These are phyloP conservation scores for Cutaneotrichosporon sp. DNA, from an alignment of 1,284 basidiomycete species.

Conservation along the genomic window DNA sequence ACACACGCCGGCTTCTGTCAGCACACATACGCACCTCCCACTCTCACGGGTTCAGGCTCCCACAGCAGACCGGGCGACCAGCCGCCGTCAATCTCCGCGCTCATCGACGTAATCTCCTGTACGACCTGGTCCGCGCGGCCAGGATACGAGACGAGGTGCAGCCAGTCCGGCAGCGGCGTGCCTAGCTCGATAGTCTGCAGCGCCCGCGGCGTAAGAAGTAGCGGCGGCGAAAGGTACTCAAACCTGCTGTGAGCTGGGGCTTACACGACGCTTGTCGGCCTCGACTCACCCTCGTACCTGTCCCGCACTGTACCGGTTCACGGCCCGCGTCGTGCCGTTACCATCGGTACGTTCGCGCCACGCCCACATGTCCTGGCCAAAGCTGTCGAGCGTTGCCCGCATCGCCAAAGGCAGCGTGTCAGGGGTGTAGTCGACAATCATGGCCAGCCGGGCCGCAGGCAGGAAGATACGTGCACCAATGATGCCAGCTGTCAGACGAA, in stretches of 20 bases:
- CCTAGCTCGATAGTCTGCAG: slow-evolving; percentile 17
- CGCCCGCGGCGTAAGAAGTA: slow-evolving; percentile 24
- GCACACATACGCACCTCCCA: neutral
- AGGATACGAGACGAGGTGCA: slow-evolving; percentile 36
- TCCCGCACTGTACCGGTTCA: slow-evolving; percentile 38
- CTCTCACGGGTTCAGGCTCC: slow-evolving; percentile 38
- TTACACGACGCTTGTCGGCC: neutral
- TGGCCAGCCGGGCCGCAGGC: slow-evolving; percentile 29
- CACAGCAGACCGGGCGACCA: slow-evolving; percentile 33
- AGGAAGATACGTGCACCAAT: slow-evolving; percentile 43
- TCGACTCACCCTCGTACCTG: slow-evolving; percentile 30
- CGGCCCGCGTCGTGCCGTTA: slow-evolving; percentile 29
- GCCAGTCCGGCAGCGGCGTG: slow-evolving; percentile 18
- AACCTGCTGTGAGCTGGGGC: slow-evolving; percentile 22
- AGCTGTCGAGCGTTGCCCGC: slow-evolving; percentile 22
- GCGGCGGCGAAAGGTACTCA: slow-evolving; percentile 31
- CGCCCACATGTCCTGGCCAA: slow-evolving; percentile 40
- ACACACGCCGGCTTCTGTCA: slow-evolving; percentile 17
- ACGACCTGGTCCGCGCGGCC: slow-evolving; percentile 20
- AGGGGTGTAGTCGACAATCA: slow-evolving; percentile 40
- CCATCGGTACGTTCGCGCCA: slow-evolving; percentile 33
- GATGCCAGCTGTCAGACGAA: slow-evolving; percentile 24
- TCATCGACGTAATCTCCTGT: slow-evolving; percentile 20
- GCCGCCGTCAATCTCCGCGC: neutral
- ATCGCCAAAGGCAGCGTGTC: slow-evolving; percentile 25